These are phyloP conservation scores for Ustilago shanxiensis DNA, from an alignment of 1,284 basidiomycete species.

Conservation along the genomic window DNA sequence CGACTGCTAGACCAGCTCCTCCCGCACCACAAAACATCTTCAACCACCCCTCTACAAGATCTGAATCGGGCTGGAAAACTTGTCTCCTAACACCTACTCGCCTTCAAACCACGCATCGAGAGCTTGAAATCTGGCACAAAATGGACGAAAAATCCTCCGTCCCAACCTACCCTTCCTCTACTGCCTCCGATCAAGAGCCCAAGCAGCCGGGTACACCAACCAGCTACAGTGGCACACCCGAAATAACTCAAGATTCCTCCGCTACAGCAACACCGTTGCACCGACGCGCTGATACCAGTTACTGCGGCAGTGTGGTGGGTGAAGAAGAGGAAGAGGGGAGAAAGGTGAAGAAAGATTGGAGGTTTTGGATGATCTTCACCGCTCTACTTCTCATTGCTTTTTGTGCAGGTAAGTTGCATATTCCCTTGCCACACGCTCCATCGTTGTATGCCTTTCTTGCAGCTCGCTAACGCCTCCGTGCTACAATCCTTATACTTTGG, in stretches of 20 bases:
- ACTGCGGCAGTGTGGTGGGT: not conserved
- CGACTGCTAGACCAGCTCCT: not conserved
- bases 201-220: not conserved
- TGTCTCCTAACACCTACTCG: not conserved
- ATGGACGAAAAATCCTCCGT: conserved; percentile 11
- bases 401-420: not conserved
- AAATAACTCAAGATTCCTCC: not conserved
- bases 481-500: not conserved
- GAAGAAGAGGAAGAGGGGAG: not conserved
- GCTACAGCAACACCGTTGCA: not conserved
- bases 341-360: conserved; percentile 26
- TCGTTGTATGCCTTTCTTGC: not conserved
- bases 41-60: not conserved
- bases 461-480: not conserved
- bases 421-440: not conserved
- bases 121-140: not conserved
- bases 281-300: not conserved
- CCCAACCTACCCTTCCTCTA: conserved; percentile 1
- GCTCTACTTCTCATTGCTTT: conserved; percentile 26
- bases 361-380: conserved; percentile 32
- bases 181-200: not conserved
- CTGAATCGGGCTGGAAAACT: not conserved
- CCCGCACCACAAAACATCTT: not conserved
- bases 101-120: not conserved
- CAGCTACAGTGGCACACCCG: not conserved